A percentile compares a stretch with the other conserved stretches of the same genome.
Conservation (phyloP, 1,284 basidiomycete genomes). For the Rhizoctonia solani region DNA sequence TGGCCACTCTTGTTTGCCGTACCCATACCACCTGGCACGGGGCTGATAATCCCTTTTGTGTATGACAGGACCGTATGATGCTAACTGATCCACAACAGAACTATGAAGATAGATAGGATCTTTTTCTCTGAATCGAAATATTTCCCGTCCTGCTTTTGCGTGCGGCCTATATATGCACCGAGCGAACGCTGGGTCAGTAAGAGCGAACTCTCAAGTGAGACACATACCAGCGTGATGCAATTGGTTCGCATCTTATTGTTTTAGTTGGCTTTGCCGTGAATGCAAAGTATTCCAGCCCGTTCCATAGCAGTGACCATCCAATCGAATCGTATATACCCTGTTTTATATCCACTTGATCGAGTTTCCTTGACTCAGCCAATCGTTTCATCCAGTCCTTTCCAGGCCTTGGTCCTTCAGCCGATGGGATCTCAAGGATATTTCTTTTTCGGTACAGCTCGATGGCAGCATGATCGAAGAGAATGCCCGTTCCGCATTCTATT, state of each 20-base stretch:
- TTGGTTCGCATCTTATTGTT: background rate
- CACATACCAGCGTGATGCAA: conserved; percentile 4
- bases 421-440: background rate
- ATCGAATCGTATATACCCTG: conserved; percentile 28
- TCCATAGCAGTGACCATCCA: conserved; percentile 23
- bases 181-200: background rate
- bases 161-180: conserved; percentile 2
- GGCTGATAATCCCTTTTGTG: conserved; percentile 6
- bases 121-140: background rate
- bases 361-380: conserved; percentile 10
- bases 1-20: background rate
- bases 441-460: conserved; percentile 10
- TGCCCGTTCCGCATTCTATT: conserved; percentile 30
- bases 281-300: background rate
- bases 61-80: background rate
- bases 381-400: conserved; percentile 4
- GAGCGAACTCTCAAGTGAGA: background rate
- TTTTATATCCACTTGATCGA: conserved; percentile 5
- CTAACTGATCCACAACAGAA: conserved; percentile 11
- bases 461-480: conserved; percentile 29
- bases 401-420: background rate
- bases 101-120: conserved; percentile 31
- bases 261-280: conserved; percentile 10
- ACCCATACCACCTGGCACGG: conserved; percentile 27
- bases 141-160: conserved; percentile 7